Evolutionary conservation across 139 green algal species (phyloP), one percentile per base, ranked within the genome.

Genomic region (Diplosphaera chodatii): DNA sequence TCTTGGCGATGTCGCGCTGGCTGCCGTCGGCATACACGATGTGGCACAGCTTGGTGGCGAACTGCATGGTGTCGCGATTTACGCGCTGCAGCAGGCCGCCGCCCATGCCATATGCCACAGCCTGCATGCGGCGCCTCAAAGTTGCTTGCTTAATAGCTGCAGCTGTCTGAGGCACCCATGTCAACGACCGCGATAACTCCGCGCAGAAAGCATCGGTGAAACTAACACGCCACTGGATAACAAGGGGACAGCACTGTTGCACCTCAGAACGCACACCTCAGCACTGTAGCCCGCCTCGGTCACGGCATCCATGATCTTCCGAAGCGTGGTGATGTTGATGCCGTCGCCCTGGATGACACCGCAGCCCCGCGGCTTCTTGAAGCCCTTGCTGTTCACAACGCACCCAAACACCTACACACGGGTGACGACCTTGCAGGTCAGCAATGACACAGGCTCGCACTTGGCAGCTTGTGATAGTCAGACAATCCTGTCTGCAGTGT

Each of bases 31-130:
- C 72, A 64, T 93, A 93, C 34, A 86, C 81, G 28, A 97, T 91
- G 78, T 94, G 87, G 75, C 72, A 84, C 25, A 97, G 86, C 83
- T 97, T 97, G 68, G 91, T 95, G 32, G 91, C 92, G 78, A 97
- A 95, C 37, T 81, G 91, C 84, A 97, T 90, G 33, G 92, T 95
- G 85, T 97, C 92, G 16, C 92, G 83, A 83, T 95, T 94, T 18
- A 95, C 78, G 69, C 86, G 87, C 72, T 96, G 92, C 76, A 97
- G 86, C 70, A 97, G 82, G 3, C 92, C 92, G n/a, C 90, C 90
- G 0, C 92, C 92, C 92, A 97, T 97, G 76, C 92, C 92, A 81
- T 95, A 97, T 0, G 84, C 84, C 32, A 94, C 87, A 62, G 84
- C 87, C 75, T 85, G 76, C 71, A 73, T 20, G n/a, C n/a, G n/a